Evolutionary conservation across 371 early-diverging fungal species (phyloP), one percentile per base, ranked within the genome.

Genomic region (Mortierella sp.): DNA sequence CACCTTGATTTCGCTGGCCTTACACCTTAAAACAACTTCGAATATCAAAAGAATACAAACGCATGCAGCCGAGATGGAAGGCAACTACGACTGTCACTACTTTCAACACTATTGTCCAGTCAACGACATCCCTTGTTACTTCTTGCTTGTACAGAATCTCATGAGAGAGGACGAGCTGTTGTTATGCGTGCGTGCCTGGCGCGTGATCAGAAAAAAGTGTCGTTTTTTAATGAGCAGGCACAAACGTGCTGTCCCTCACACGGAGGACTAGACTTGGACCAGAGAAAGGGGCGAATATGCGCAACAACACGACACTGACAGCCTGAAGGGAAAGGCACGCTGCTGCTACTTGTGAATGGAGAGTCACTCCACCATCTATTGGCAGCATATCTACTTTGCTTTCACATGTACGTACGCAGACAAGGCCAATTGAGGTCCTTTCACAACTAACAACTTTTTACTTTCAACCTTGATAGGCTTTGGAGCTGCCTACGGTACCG

Each of bases 401-500:
- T 42, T 63, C 42, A 10, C 38, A 8, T 42, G 2, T 11, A 63
- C 65, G 34, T 38, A 21, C 68, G 9, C 34, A 8, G 10, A 24
- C 42, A 6, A 38, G 21, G 42, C 10, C 65, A 65, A 65, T 16
- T 42, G 38, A 3, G 16, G 6, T 34, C 63, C 55, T 8, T 63
- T 68, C 42, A 21, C 10, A 38, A 21, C 68, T 42, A 8, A 44
- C 42, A 14, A 11, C 48, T 24, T 65, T 70, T 65, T 16, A n/a
- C 44, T n/a, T 24, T 8, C 26, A 13, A 57, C 16, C 31, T 16
- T 42, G 44, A 63, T 88, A 96, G 96, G 95, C 87, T 93, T 97
- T 82, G 97, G 97, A 70, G 97, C 97, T 75, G 97, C 97, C 50
- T 97, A 97, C 85, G 97, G 97, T 75, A 97, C 97, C 57, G 96